Evolutionary conservation across 2,329 filamentous ascomycete species (phyloP), one percentile per base, ranked within the genome.

Genomic region (Pseudonectria buxi): DNA sequence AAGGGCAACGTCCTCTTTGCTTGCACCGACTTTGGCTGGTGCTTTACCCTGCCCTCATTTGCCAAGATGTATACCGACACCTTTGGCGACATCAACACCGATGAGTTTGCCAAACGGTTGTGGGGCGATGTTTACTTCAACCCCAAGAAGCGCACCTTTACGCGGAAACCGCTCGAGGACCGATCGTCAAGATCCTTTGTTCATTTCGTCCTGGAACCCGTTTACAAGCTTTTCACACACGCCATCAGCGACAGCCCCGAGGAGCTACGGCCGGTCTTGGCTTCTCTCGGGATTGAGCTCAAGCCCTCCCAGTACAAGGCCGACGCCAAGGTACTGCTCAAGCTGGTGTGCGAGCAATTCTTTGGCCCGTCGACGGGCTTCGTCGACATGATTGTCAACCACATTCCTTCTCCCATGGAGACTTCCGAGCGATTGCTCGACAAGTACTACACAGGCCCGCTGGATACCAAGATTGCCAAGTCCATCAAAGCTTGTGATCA

Each of bases 91-190:
- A 74, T 96, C 51, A 87, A 94, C 57, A 71, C 81, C 1, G 74
- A 79, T 2, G 89, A 95, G 50, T 94, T 98, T 58, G 82, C 86
- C 13, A 75, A 74, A 53, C 75, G 92, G 34, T 68, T 98, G 46
- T 98, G 92, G 92, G 92, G 92, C 14, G 90, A 98, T 56, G 83
- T 98, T 38, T 98, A 92, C 64, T 98, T 84, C 70, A 96, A 96
- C 56, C 87, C 90, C 0, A 73, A 71, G 51, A 94, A 86, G 62
- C 81, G 90, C 43, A 90, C 85, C 37, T 98, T 98, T 53, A 94
- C 87, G 34, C 77, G 92, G 44, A 96, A 94, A 58, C 77, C 81
- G 0, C 65, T 85, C 14, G 90, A 96, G 53, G 81, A 90, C 45
- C 71, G 76, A 10, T 80, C 89, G 5, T 86, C 83, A 59, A 74